Evolutionary conservation across 768 basidiomycete genomes (phyloP).

Genomic region (Tricholoma flavovirens): DNA sequence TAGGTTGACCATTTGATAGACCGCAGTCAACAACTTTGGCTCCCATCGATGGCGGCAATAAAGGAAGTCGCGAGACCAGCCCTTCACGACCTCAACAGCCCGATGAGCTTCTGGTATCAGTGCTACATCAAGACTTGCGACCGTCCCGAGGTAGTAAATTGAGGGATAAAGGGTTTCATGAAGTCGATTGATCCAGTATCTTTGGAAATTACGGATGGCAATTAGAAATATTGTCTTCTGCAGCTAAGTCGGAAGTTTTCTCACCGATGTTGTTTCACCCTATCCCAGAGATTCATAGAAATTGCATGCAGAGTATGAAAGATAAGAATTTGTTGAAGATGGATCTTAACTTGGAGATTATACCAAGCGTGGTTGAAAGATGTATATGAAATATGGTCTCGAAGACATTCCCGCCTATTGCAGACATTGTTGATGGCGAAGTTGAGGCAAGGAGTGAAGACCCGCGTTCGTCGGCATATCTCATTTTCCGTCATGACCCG

Average conservation of each 20-base stretch:
- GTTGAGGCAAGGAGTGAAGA: constrained; percentile 36
- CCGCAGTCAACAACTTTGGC: constrained; percentile 17
- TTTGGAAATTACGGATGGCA: constrained; percentile 13
- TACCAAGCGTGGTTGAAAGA: constrained; percentile 28
- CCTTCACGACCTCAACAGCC: constrained; percentile 31
- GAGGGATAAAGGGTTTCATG: constrained; percentile 48
- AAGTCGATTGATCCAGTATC: constrained; percentile 41
- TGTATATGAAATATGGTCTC: constrained; percentile 27
- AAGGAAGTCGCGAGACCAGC: constrained; percentile 41
- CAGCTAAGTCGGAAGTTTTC: not conserved
- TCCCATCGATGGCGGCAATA: constrained; percentile 16
- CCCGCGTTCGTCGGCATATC: constrained; percentile 21
- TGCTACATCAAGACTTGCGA: constrained; percentile 26
- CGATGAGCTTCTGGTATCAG: constrained; percentile 34
- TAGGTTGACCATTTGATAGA: constrained; percentile 18
- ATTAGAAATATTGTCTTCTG: not conserved
- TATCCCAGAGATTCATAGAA: constrained; percentile 2
- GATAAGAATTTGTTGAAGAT: constrained; percentile 46
- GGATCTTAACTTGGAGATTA: constrained; percentile 35
- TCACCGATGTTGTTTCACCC: constrained; percentile 17
- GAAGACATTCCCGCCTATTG: constrained; percentile 24
- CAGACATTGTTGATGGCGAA: constrained; percentile 29
- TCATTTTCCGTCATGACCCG: constrained; percentile 28
- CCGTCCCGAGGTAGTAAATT: constrained; percentile 39
- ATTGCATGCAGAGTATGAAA: constrained; percentile 27